Evolutionary conservation across 768 basidiomycete species (phyloP).

Genomic region (Podaxis pistillaris): DNA sequence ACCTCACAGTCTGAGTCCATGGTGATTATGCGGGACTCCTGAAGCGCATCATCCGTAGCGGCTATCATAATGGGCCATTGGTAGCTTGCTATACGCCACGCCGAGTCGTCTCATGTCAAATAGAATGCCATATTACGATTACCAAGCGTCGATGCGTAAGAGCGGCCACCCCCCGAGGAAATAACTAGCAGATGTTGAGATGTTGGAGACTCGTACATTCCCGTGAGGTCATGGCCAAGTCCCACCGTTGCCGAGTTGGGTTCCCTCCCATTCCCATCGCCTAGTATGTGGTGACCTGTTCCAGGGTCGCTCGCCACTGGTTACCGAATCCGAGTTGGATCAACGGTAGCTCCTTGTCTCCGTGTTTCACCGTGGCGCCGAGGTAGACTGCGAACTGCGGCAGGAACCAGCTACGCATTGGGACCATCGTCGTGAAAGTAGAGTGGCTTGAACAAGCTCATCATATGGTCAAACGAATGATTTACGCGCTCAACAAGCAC

Average conservation of each 20-base stretch:
- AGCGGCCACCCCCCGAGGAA: background rate
- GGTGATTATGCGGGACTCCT: background rate
- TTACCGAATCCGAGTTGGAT: background rate
- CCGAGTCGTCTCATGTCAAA: background rate
- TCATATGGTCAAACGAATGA: background rate
- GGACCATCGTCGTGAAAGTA: background rate
- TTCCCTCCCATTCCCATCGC: background rate
- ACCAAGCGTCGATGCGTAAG: background rate
- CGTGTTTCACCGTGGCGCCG: constrained; percentile 6
- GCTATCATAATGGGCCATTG: background rate
- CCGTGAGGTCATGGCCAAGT: background rate
- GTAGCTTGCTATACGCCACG: background rate
- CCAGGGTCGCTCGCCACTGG: background rate
- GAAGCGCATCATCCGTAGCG: background rate
- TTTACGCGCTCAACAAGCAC: too few relatives aligned
- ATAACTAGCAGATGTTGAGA: background rate
- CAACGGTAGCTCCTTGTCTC: background rate
- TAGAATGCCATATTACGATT: background rate
- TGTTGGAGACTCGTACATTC: background rate
- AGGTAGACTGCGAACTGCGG: background rate
- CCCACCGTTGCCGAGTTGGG: background rate
- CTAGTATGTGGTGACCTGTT: background rate
- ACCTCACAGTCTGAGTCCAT: background rate
- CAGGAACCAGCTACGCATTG: background rate
- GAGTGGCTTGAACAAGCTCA: background rate